Evolutionary conservation across 352 stramenopile species (phyloP).

Genomic region (Albugo laibachii): DNA sequence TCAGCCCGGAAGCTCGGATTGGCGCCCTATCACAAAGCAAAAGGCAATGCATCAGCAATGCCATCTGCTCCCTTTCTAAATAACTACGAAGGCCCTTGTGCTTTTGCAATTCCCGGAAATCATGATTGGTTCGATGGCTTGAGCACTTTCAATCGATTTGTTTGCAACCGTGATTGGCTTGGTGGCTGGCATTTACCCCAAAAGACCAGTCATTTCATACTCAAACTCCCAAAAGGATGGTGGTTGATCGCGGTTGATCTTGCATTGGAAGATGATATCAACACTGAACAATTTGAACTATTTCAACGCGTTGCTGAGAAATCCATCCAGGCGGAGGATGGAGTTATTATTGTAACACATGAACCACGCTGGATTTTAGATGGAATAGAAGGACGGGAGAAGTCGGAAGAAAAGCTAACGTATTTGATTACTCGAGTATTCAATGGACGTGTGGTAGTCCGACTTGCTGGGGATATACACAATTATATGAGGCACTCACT

Average conservation of each 20-base stretch:
- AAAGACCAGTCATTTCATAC: constrained; percentile 81
- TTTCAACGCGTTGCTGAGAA: constrained; percentile 71
- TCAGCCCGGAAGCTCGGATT: constrained; percentile 58
- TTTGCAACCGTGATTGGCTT: constrained; percentile 82
- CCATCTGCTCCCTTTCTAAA: constrained; percentile 9
- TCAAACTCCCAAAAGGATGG: constrained; percentile 81
- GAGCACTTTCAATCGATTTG: constrained; percentile 81
- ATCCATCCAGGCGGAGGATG: constrained; percentile 58
- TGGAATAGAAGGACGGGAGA: constrained; percentile 55
- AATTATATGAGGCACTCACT: constrained; percentile 86
- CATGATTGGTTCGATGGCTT: constrained; percentile 91
- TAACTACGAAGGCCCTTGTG: constrained; percentile 50
- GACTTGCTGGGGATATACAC: constrained; percentile 84
- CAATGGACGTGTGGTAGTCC: constrained; percentile 44
- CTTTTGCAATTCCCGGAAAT: constrained; percentile 77
- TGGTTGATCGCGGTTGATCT: constrained; percentile 85
- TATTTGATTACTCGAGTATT: constrained; percentile 58
- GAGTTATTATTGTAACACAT: constrained; percentile 83
- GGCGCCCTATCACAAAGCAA: constrained; percentile 15
- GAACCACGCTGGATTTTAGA: constrained; percentile 84
- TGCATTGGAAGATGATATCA: constrained; percentile 83
- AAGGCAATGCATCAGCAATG: too few species aligned
- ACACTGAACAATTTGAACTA: constrained; percentile 84
- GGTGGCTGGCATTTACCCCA: constrained; percentile 85
- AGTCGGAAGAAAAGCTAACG: constrained; percentile 55